phyloP scores from a whole-genome alignment of 768 basidiomycete genomes.

The Lactarius tabidus region DNA sequence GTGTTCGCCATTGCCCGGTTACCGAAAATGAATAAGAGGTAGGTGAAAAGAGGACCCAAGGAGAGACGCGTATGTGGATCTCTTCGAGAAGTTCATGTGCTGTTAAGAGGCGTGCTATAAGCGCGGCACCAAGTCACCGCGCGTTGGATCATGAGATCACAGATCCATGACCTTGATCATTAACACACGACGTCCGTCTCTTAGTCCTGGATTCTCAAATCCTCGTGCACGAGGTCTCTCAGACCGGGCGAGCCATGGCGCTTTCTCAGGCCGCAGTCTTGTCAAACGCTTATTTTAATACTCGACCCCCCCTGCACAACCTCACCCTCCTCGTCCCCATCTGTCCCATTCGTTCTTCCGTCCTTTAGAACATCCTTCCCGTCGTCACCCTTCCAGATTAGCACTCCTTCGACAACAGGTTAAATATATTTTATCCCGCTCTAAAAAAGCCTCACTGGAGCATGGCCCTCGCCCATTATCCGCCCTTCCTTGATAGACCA shows the following conservation, averaged over 20 bases:
- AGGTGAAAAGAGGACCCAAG: not conserved
- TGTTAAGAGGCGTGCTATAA: slow-evolving; percentile 23
- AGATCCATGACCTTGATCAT: slow-evolving; percentile 8
- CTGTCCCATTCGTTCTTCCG: not conserved
- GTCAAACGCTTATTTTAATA: slow-evolving; percentile 21
- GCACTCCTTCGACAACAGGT: slow-evolving; percentile 4
- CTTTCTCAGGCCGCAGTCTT: slow-evolving; percentile 7
- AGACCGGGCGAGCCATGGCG: slow-evolving; percentile 12
- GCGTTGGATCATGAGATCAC: slow-evolving; percentile 16
- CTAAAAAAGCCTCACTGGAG: slow-evolving; percentile 20
- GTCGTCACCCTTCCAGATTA: not conserved
- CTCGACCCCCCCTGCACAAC: slow-evolving; percentile 10
- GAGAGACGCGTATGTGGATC: slow-evolving; percentile 15
- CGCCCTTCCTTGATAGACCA: slow-evolving; percentile 22
- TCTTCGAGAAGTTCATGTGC: slow-evolving; percentile 23
- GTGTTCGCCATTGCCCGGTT: slow-evolving; percentile 22
- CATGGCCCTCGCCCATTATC: slow-evolving; percentile 26
- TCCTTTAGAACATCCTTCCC: not conserved
- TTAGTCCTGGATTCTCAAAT: slow-evolving; percentile 17
- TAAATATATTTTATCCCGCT: slow-evolving; percentile 3
- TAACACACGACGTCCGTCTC: not conserved
- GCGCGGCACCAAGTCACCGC: slow-evolving; percentile 25
- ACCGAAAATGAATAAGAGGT: slow-evolving; percentile 16
- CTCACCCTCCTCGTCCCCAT: slow-evolving; percentile 17
- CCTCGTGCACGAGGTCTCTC: slow-evolving; percentile 17